Evolutionary conservation across 2,329 filamentous ascomycete genomes (phyloP).

Genomic region (Onygenales sp.): DNA sequence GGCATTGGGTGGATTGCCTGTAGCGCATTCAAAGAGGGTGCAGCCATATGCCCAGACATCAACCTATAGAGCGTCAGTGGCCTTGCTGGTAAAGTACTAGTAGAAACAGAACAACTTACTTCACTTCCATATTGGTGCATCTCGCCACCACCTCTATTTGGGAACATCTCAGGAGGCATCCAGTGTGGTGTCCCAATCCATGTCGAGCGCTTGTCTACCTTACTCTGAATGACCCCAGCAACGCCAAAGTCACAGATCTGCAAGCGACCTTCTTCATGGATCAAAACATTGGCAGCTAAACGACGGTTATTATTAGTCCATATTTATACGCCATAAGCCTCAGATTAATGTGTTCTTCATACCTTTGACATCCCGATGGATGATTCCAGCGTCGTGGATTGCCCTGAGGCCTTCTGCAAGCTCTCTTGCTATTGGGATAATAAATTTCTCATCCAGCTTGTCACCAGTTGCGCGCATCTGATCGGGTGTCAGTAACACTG

Average conservation of each 20-base stretch:
- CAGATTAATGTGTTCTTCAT: slow-evolving; percentile 7
- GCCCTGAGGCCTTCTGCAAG: slow-evolving; percentile 52
- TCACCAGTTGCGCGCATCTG: slow-evolving; percentile 41
- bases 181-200: slow-evolving; percentile 58
- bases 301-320: slow-evolving; percentile 1
- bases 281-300: slow-evolving; percentile 52
- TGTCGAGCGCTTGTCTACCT: slow-evolving; percentile 52
- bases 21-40: slow-evolving; percentile 41
- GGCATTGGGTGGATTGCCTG: slow-evolving; percentile 40
- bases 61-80: slow-evolving; percentile 22
- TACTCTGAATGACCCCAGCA: slow-evolving; percentile 51
- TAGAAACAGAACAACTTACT: slow-evolving; percentile 19
- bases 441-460: slow-evolving; percentile 49
- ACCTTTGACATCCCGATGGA: slow-evolving; percentile 58
- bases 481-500: background rate
- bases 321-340: background rate
- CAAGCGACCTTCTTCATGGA: slow-evolving; percentile 53
- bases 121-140: slow-evolving; percentile 39
- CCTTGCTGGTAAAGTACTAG: background rate
- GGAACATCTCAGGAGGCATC: slow-evolving; percentile 55
- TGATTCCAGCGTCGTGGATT: slow-evolving; percentile 55
- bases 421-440: slow-evolving; percentile 55
- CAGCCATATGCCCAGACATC: slow-evolving; percentile 44
- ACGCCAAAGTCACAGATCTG: slow-evolving; percentile 60
- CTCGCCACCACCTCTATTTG: slow-evolving; percentile 20